phyloP scores from a whole-genome alignment of 768 basidiomycete species.

The Leccinum aurantiacum region DNA sequence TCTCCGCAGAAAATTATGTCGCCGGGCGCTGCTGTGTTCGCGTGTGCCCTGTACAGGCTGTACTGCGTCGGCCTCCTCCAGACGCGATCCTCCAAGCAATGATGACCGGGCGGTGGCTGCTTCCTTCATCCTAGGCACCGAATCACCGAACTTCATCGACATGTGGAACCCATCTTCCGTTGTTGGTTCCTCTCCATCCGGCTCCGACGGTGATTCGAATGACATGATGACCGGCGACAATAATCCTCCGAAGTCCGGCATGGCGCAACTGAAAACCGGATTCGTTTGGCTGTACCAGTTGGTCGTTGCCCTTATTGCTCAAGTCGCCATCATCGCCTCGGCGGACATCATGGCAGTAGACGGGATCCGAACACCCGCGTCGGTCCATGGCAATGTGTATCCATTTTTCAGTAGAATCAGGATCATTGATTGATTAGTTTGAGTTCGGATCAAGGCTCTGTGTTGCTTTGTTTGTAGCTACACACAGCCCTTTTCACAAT shows the following conservation, averaged over 20 bases:
- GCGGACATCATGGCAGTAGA: constrained; percentile 13
- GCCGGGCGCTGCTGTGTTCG: constrained; percentile 1
- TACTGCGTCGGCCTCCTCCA: constrained; percentile 1
- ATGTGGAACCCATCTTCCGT: not conserved
- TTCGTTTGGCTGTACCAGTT: constrained; percentile 13
- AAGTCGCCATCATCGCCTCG: constrained; percentile 6
- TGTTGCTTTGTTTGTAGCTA: too few relatives aligned
- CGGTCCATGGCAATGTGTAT: not conserved
- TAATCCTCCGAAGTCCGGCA: not conserved
- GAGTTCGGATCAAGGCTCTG: too few relatives aligned
- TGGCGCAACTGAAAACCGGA: constrained; percentile 1
- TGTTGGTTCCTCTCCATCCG: not conserved
- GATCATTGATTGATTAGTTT: too few relatives aligned
- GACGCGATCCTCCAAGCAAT: not conserved
- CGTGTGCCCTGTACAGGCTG: not conserved
- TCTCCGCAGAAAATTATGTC: not conserved
- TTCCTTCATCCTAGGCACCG: not conserved
- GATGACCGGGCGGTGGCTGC: not conserved
- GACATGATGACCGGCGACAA: not conserved
- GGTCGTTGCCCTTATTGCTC: constrained; percentile 3
- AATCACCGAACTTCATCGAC: not conserved
- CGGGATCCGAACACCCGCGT: not conserved
- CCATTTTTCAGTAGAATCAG: too few relatives aligned
- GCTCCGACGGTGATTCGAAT: not conserved
- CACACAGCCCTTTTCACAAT: too few relatives aligned